Conservation (phyloP, 2,329 filamentous ascomycete genomes). For the Xylariaceae sp. region DNA sequence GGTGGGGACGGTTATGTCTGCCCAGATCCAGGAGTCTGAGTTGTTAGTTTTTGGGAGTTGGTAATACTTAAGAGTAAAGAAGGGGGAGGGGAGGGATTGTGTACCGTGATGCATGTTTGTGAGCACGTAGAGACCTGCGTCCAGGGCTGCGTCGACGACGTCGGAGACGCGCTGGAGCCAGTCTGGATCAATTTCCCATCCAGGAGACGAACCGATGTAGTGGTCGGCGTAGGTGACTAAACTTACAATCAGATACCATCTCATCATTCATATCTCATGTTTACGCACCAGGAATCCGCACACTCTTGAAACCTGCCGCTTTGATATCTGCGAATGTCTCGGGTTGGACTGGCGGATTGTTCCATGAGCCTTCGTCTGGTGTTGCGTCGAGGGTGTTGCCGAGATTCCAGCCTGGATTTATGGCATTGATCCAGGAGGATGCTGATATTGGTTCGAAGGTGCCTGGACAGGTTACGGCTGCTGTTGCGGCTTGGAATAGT, state of each 20-base stretch:
- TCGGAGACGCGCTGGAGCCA: conserved; percentile 55
- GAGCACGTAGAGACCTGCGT: conserved; percentile 46
- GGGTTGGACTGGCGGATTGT: conserved; percentile 47
- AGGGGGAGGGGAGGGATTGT: too few relatives aligned
- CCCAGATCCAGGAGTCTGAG: conserved; percentile 52
- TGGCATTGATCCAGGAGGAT: conserved; percentile 39
- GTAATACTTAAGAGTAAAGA: too few relatives aligned
- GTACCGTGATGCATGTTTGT: conserved; percentile 52
- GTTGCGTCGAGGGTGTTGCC: conserved; percentile 56
- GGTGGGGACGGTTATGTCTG: conserved; percentile 42
- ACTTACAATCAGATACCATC: not conserved
- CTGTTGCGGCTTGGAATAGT: conserved; percentile 1
- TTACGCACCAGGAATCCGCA: conserved; percentile 53
- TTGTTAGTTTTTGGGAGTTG: not conserved
- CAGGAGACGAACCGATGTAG: conserved; percentile 45
- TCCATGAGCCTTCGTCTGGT: conserved; percentile 54
- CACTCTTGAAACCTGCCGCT: conserved; percentile 50
- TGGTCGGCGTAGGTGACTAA: conserved; percentile 55
- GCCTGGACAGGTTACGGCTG: conserved; percentile 33
- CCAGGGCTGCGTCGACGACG: conserved; percentile 47
- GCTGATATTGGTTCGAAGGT: conserved; percentile 44
- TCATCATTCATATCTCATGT: too few relatives aligned
- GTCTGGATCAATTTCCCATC: conserved; percentile 47
- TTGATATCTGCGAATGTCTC: conserved; percentile 49
- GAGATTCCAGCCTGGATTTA: conserved; percentile 56